Conservation (phyloP, 1,284 basidiomycete genomes). For the Inonotus obliquus region DNA sequence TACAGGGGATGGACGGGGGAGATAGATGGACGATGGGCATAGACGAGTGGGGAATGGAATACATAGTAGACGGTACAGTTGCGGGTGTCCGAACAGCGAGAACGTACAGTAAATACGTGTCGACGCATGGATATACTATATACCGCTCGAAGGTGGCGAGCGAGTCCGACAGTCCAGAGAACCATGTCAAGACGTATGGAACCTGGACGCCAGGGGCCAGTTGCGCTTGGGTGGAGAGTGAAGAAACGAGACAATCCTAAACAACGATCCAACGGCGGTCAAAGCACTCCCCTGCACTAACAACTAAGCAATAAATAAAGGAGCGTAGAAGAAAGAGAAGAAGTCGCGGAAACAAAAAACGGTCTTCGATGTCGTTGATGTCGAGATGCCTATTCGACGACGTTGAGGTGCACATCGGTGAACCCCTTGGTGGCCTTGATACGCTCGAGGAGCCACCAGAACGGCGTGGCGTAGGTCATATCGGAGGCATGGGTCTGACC, state of each 20-base stretch:
- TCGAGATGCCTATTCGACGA: conserved; percentile 9
- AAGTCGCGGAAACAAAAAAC: neutral
- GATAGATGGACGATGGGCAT: neutral
- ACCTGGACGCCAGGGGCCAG: conserved; percentile 21
- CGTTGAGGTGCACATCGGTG: conserved; percentile 20
- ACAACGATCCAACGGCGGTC: no score
- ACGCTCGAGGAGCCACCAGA: conserved; percentile 27
- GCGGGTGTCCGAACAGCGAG: neutral
- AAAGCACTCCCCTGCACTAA: no score
- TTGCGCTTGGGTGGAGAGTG: conserved; percentile 16
- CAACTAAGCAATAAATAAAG: neutral
- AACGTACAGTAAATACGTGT: neutral
- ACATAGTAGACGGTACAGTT: neutral
- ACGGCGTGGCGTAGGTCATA: conserved; percentile 33
- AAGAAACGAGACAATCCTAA: no score
- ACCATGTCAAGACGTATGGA: conserved; percentile 21
- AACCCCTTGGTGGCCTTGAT: conserved; percentile 24
- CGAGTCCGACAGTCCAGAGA: conserved; percentile 17
- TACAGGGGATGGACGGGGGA: no score
- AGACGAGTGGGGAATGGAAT: neutral
- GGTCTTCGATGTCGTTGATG: neutral
- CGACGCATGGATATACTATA: neutral
- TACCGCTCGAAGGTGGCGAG: conserved; percentile 6
- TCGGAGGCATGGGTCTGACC: conserved; percentile 27
- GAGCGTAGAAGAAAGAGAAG: neutral